Evolutionary conservation across 2,329 filamentous ascomycete species (phyloP), one percentile per base, ranked within the genome.

Genomic region (Penicillium griseofulvum): DNA sequence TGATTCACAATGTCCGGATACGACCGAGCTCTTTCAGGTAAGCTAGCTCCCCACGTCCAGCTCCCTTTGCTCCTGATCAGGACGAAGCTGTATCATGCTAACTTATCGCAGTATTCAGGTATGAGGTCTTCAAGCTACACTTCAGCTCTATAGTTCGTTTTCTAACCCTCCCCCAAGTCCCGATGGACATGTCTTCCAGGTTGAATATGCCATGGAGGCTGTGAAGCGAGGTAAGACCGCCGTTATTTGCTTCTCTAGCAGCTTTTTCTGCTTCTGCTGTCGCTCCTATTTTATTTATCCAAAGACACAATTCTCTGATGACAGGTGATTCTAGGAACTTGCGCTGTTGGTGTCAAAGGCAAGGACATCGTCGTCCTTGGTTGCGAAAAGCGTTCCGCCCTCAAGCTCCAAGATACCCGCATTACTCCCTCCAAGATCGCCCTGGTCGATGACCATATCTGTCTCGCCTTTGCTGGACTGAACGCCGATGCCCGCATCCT

Each of bases 391-490:
- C 87, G 93, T 68, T 97, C 94, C 50, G 94, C 94, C 33, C 97
- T 99, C 89, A 99, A 99, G 81, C 87, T 99, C 58, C 94, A 99
- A 83, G 94, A 99, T 78, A 99, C 95, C 55, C 89, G 94, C 74
- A 99, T 99, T 77, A 99, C 94, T 29, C 94, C 94, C 12, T 97
- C 94, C 67, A 99, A 99, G 83, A 97, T 99, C 76, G 91, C 92
- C 68, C 86, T 97, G 63, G 86, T 99, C 71, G 94, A 99, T 76
- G 90, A 87, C 71, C 94, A 99, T 78, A 92, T 96, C 69, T 95
- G 92, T 74, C 89, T 99, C 64, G 94, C 94, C 63, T 99, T 99
- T 69, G 94, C 94, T 60, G 94, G 94, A 56, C 83, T 99, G 66
- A 99, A 99, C 77, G 94, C 94, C 74, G 94, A 99, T 78, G 94